These are phyloP conservation scores for Thraustotheca clavata DNA, from an alignment of 352 stramenopile species.

Conservation along the genomic window DNA sequence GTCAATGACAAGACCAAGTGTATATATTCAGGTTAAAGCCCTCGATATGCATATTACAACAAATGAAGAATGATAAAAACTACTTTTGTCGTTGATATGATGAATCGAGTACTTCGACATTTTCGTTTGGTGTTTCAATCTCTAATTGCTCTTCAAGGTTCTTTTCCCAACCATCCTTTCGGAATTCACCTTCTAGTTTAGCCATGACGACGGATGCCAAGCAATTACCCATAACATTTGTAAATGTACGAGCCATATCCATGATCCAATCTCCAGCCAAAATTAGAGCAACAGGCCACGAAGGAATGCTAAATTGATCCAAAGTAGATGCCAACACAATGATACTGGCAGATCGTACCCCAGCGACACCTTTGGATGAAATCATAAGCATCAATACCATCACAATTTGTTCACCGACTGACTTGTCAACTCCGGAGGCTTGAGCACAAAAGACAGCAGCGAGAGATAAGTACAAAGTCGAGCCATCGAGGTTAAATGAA, in stretches of 20 bases:
- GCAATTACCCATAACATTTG: slow-evolving; percentile 49
- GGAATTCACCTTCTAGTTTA: slow-evolving; percentile 54
- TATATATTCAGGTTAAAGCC: too few species aligned
- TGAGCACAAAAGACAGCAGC: slow-evolving; percentile 46
- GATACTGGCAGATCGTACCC: slow-evolving; percentile 37
- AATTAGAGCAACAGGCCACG: slow-evolving; percentile 47
- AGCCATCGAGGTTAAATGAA: slow-evolving; percentile 57
- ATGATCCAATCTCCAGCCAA: slow-evolving; percentile 51
- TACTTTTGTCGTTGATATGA: too few species aligned
- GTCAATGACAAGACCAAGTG: too few species aligned
- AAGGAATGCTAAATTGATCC: slow-evolving; percentile 46
- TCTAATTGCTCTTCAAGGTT: background rate
- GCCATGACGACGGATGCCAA: slow-evolving; percentile 48
- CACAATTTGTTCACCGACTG: slow-evolving; percentile 44
- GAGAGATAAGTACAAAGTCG: slow-evolving; percentile 42
- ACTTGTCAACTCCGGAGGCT: slow-evolving; percentile 36
- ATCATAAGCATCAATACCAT: slow-evolving; percentile 55
- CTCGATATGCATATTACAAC: too few species aligned
- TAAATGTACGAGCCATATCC: slow-evolving; percentile 47
- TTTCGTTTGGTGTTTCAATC: too few species aligned
- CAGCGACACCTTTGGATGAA: slow-evolving; percentile 45
- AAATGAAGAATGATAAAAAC: too few species aligned
- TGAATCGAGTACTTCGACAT: too few species aligned
- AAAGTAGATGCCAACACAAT: slow-evolving; percentile 41
- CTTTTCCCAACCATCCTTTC: slow-evolving; percentile 37